Conservation (phyloP, 139 green algal genomes). For the Chlorella sorokiniana region DNA sequence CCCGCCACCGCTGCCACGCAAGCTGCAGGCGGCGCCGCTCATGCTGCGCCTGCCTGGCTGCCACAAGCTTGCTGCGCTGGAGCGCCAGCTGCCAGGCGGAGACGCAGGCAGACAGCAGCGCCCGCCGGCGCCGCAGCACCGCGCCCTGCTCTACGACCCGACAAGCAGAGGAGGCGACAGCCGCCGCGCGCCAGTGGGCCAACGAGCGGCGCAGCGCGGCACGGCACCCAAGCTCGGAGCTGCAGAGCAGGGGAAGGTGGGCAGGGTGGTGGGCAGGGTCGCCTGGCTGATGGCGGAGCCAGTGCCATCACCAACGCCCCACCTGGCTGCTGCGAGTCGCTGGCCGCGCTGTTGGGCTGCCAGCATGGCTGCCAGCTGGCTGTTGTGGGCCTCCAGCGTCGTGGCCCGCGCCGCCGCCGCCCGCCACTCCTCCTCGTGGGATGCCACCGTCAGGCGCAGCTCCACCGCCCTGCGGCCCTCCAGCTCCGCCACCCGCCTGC, state of each 20-base stretch:
- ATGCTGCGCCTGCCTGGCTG: neutral
- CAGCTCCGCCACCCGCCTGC: neutral
- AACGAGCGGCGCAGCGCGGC: neutral
- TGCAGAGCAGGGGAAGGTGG: neutral
- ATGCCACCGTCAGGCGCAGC: constrained; percentile 17
- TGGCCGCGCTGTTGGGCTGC: neutral
- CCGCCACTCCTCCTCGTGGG: constrained; percentile 9
- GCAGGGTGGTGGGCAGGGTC: neutral
- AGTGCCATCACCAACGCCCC: neutral
- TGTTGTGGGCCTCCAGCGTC: neutral
- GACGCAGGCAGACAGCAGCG: neutral
- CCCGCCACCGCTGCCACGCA: constrained; percentile 8
- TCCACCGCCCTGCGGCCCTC: constrained; percentile 3
- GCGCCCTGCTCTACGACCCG: neutral
- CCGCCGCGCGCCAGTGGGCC: neutral
- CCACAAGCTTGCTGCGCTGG: neutral
- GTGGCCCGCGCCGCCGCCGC: neutral
- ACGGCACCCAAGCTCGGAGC: neutral
- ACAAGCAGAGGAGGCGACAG: neutral
- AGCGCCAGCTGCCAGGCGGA: neutral
- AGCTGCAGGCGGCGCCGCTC: neutral
- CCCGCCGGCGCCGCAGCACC: neutral
- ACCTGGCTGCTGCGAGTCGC: neutral
- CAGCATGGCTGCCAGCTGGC: neutral
- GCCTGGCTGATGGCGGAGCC: neutral